Conservation (phyloP, 768 basidiomycete species). For the Nidula microcarpa region DNA sequence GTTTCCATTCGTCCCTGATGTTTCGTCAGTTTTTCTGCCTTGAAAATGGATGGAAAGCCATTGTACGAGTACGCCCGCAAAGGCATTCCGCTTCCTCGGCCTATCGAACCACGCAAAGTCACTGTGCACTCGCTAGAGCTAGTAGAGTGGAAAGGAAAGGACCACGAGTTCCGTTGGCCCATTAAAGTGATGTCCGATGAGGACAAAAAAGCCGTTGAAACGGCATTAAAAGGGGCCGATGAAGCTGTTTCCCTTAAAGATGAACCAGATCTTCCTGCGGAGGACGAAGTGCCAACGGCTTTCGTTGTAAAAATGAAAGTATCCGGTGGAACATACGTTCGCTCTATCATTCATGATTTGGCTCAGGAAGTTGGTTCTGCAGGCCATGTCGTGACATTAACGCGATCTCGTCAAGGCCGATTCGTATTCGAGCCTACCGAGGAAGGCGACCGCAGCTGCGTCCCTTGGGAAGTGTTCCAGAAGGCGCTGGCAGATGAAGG, state of each 20-base stretch:
- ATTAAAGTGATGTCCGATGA: conserved; percentile 62
- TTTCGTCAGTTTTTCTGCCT: conserved; percentile 80
- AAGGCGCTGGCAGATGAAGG: conserved; percentile 51
- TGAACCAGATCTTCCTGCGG: conserved; percentile 24
- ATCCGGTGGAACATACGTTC: conserved; percentile 95
- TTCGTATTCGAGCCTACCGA: conserved; percentile 53
- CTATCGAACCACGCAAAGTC: conserved; percentile 85
- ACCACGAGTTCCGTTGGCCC: conserved; percentile 81
- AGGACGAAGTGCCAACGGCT: conserved; percentile 54
- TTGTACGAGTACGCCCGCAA: conserved; percentile 94
- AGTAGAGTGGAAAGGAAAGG: conserved; percentile 68
- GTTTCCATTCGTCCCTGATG: not conserved
- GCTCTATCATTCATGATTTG: conserved; percentile 93
- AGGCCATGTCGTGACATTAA: conserved; percentile 91
- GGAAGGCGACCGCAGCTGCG: conserved; percentile 55
- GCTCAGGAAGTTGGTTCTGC: conserved; percentile 80
- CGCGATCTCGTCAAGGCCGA: conserved; percentile 83
- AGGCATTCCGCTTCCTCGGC: conserved; percentile 86
- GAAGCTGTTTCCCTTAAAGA: conserved; percentile 34
- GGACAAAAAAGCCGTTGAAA: conserved; percentile 67
- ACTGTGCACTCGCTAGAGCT: conserved; percentile 81
- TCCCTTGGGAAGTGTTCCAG: conserved; percentile 74
- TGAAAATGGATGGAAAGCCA: conserved; percentile 97
- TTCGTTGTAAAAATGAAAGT: conserved; percentile 92
- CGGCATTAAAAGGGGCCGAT: conserved; percentile 53